Evolutionary conservation across 2,329 filamentous ascomycete species (phyloP).

Genomic region (Xylaria sp.): DNA sequence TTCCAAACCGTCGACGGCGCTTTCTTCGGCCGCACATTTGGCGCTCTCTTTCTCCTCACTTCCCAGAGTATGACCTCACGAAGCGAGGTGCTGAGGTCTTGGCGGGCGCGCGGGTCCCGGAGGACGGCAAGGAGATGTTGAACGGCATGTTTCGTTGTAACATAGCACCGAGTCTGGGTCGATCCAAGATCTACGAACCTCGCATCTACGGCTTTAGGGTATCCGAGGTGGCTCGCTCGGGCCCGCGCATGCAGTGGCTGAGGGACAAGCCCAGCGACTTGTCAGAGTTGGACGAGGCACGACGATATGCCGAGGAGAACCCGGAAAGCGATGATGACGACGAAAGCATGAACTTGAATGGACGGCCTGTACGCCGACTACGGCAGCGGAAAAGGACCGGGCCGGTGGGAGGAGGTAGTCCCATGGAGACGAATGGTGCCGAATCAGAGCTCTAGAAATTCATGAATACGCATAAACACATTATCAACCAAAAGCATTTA

Average conservation of each 20-base stretch:
- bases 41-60: slow-evolving; percentile 98
- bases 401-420: slow-evolving; percentile 61
- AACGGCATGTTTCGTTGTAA: slow-evolving; percentile 90
- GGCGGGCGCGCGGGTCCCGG: slow-evolving; percentile 46
- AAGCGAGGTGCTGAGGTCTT: slow-evolving; percentile 70
- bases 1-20: slow-evolving; percentile 98
- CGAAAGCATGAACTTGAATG: slow-evolving; percentile 54
- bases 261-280: slow-evolving; percentile 82
- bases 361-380: slow-evolving; percentile 49
- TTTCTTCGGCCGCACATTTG: slow-evolving; percentile 98
- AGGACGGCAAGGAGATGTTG: slow-evolving; percentile 61
- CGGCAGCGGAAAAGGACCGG: slow-evolving; percentile 50
- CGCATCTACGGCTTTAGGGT: slow-evolving; percentile 97
- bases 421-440: slow-evolving; percentile 63
- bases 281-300: slow-evolving; percentile 82
- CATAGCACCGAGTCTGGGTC: slow-evolving; percentile 84
- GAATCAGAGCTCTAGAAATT: slow-evolving; percentile 58
- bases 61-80: slow-evolving; percentile 90
- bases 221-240: slow-evolving; percentile 85
- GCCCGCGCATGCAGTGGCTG: slow-evolving; percentile 96
- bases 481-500: neutral
- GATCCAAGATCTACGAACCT: slow-evolving; percentile 86
- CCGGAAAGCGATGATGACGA: slow-evolving; percentile 63
- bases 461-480: neutral
- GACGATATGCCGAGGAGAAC: slow-evolving; percentile 58